These are phyloP conservation scores for Nasturtium officinale DNA, from an alignment of 345 rosid species.

Conservation along the genomic window DNA sequence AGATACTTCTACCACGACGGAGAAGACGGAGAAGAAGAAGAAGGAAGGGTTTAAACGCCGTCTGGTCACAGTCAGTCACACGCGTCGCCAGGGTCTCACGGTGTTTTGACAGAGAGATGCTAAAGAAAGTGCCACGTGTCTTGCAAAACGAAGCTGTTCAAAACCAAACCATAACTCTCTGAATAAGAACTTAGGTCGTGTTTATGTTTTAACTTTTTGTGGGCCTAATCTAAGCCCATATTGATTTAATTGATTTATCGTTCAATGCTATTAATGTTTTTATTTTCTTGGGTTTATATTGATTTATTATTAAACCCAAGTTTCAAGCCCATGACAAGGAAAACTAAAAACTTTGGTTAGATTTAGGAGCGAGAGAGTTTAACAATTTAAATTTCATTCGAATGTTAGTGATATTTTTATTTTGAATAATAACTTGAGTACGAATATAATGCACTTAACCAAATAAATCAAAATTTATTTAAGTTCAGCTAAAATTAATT, in stretches of 20 bases:
- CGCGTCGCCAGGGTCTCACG: conserved; percentile 29
- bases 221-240: conserved; percentile 20
- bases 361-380: no score
- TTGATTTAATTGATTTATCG: background rate
- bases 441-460: no score
- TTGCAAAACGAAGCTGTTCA: background rate
- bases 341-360: no score
- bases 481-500: no score
- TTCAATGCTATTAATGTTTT: background rate
- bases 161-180: background rate
- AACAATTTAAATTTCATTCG: no score
- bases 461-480: no score
- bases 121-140: conserved; percentile 24
- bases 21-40: background rate
- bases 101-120: conserved; percentile 32
- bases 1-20: background rate
- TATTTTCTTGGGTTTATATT: background rate
- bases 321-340: background rate
- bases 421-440: no score
- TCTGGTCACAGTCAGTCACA: conserved; percentile 14
- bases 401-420: no score
- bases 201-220: background rate
- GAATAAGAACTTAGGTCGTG: background rate
- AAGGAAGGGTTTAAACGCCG: conserved; percentile 18
- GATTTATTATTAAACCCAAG: background rate